These are phyloP conservation scores for Chaetomium olivaceum DNA, from an alignment of 2,329 filamentous ascomycete species.

Conservation along the genomic window DNA sequence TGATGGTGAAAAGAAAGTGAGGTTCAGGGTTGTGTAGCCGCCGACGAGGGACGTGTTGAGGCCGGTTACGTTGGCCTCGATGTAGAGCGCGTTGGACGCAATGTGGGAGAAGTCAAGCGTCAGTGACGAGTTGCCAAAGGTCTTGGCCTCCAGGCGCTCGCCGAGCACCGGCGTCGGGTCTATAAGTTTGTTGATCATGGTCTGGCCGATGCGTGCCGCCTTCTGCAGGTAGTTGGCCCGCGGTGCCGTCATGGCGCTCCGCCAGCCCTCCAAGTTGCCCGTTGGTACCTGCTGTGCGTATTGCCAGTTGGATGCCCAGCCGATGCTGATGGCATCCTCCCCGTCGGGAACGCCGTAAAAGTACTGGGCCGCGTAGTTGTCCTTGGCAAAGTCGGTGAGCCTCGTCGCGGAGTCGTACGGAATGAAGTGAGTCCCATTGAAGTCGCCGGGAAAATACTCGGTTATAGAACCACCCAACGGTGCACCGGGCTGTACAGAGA, in stretches of 20 bases:
- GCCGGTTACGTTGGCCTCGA: not conserved
- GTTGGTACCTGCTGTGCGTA: not conserved
- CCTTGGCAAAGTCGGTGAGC: conserved; percentile 1
- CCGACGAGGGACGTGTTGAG: not conserved
- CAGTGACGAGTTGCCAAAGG: not conserved
- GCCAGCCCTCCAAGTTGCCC: not conserved
- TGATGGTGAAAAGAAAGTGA: not conserved
- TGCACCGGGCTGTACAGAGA: not conserved
- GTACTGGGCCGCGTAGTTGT: not conserved
- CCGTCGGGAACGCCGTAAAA: conserved; percentile 1
- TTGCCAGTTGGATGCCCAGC: not conserved
- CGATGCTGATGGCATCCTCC: not conserved
- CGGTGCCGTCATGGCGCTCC: not conserved
- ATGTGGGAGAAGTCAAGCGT: not conserved
- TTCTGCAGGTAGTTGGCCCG: not conserved
- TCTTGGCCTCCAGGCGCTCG: not conserved
- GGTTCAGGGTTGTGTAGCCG: not conserved
- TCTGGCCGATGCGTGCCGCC: not conserved
- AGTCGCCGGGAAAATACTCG: not conserved
- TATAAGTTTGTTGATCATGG: not conserved
- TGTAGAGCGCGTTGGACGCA: not conserved
- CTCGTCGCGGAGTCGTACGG: not conserved
- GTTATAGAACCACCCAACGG: not conserved
- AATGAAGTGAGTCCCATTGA: not conserved
- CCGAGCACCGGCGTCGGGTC: not conserved